phyloP scores from a whole-genome alignment of 345 rosid genomes.

The Eutrema heterophyllum region DNA sequence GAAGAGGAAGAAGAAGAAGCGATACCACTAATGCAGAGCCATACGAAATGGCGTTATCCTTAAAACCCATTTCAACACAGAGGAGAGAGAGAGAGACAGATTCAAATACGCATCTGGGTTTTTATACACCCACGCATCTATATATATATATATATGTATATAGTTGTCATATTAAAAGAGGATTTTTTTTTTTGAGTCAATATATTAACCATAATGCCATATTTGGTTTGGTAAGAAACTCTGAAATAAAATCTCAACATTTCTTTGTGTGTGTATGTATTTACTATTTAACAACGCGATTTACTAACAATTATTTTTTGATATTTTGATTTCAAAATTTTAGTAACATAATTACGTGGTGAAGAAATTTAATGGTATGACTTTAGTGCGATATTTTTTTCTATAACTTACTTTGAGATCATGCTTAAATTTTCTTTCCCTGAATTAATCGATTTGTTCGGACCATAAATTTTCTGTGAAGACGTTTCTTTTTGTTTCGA shows the following conservation, averaged over 20 bases:
- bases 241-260: background rate
- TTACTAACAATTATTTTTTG: background rate
- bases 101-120: conserved; percentile 26
- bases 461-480: conserved; percentile 15
- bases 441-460: conserved; percentile 12
- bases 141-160: background rate
- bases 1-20: conserved; percentile 13
- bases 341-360: background rate
- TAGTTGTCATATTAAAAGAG: background rate
- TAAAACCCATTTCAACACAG: conserved; percentile 25
- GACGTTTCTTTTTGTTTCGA: conserved; percentile 24
- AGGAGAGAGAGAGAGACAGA: conserved; percentile 14
- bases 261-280: background rate
- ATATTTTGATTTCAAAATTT: background rate
- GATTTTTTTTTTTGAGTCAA: background rate
- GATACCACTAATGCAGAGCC: conserved; percentile 5
- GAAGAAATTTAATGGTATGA: background rate
- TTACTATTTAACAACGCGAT: background rate
- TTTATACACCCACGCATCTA: conserved; percentile 26
- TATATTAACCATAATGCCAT: background rate
- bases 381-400: background rate
- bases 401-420: background rate
- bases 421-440: background rate
- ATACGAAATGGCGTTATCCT: conserved; percentile 7
- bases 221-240: background rate